These are phyloP conservation scores for Trichosporon sp. DNA, from an alignment of 1,284 basidiomycete genomes.

Conservation along the genomic window DNA sequence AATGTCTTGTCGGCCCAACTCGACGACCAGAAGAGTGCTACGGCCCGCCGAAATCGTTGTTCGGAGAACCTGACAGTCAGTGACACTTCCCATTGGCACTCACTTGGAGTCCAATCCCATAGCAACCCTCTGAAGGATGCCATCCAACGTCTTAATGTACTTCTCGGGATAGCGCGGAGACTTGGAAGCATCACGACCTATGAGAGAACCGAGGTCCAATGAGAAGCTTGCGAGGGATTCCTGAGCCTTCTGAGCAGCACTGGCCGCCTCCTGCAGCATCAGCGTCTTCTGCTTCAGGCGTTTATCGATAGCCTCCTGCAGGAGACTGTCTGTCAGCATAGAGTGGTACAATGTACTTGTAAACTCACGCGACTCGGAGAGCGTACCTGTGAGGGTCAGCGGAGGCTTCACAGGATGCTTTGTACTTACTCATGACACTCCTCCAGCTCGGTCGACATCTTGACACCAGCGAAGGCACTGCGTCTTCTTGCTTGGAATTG, in stretches of 20 bases:
- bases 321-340: slow-evolving; percentile 22
- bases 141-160: slow-evolving; percentile 78
- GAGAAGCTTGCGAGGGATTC: slow-evolving; percentile 29
- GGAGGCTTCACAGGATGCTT: not conserved
- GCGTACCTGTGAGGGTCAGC: slow-evolving; percentile 26
- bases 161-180: slow-evolving; percentile 89
- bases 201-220: slow-evolving; percentile 35
- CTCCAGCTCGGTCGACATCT: not conserved
- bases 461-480: not conserved
- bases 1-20: slow-evolving; percentile 79
- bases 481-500: not conserved
- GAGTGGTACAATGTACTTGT: not conserved
- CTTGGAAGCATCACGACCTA: slow-evolving; percentile 52
- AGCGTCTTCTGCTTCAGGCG: slow-evolving; percentile 7
- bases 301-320: slow-evolving; percentile 27
- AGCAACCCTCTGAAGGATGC: slow-evolving; percentile 78
- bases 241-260: slow-evolving; percentile 9
- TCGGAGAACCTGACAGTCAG: slow-evolving; percentile 66
- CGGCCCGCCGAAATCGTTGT: slow-evolving; percentile 75
- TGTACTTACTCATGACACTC: slow-evolving; percentile 2
- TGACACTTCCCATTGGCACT: slow-evolving; percentile 41
- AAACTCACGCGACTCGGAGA: slow-evolving; percentile 36
- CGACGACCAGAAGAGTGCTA: slow-evolving; percentile 78
- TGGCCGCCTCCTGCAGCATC: slow-evolving; percentile 6
- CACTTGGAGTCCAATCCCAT: slow-evolving; percentile 84